Evolutionary conservation across 352 stramenopile genomes (phyloP), one percentile per base, ranked within the genome.

Genomic region (Thalassiosira mediterranea): DNA sequence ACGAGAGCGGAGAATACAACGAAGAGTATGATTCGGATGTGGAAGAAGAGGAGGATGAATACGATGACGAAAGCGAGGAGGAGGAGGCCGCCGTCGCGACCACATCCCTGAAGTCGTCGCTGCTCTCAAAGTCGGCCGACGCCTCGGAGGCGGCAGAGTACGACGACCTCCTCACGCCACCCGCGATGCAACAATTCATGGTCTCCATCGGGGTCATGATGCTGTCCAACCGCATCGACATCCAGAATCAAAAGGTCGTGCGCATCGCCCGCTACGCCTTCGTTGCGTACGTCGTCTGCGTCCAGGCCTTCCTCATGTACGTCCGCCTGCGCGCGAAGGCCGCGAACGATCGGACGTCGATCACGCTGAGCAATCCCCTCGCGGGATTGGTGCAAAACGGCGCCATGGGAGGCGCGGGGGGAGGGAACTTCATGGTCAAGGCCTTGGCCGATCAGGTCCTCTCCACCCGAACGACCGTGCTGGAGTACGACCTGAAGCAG

Each of bases 401-500:
- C 17, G 47, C 5, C 10, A 28, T 7, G 7, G 47, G 21, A 3
- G 47, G 17, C 11, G 62, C 34, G 19, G 66, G 61, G 23, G 62
- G 64, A 4, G 51, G 23, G 1, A 77, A 74, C 31, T 59, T 52
- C 17, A 82, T 90, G 70, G 72, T 90, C 10, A 92, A 92, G 59
- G 72, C 78, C 37, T 31, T 92, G 1, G 81, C 87, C 21, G 80
- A 82, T 13, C 83, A 82, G 37, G 76, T 93, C 47, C 51, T 93
- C 10, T 76, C 76, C 0, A 87, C 72, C 7, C 56, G 83, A 61
- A 83, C 83, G 0, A 93, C 79, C 2, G 62, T 89, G 7, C 63
- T 77, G 17, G 84, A 93, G 51, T 93, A 93, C 59, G 87, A 93
- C 69, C 56, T 91, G 28, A 74, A 80, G 34, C 64, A 90, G 65